Evolutionary conservation across 345 rosid genomes (phyloP), one percentile per base, ranked within the genome.

Genomic region (Salix dunnii): DNA sequence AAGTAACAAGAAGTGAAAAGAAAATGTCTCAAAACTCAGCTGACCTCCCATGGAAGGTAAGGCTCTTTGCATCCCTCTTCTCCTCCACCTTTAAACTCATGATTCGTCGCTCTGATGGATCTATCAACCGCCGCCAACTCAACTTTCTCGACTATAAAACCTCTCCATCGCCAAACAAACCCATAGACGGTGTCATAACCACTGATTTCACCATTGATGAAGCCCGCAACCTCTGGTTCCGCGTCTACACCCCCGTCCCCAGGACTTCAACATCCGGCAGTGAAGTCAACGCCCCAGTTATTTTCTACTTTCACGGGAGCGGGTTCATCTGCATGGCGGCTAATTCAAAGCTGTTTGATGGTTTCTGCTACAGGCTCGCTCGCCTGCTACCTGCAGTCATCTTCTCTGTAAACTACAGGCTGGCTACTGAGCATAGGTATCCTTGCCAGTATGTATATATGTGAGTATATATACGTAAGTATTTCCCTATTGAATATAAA

Each of bases 301-400:
- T 86, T 33, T 63, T 86, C 28, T 86, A 73, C 55, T 86, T 81
- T 78, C 86, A 86, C 3, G 88, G 88, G 1, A 80, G 88, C 7
- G 84, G 88, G 42, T 85, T 85, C 71, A 30, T 69, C 5, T 82
- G 65, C 48, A 7, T 80, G 43, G 64, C 84, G 0, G 79, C 84
- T 20, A 63, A 42, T 36, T 80, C 82, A 1, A 78, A 61, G 5
- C 43, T 68, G 16, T 82, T 72, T 38, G 84, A 82, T 25, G 73
- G 76, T 6, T 49, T 70, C 12, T 78, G 86, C 66, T 73, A 76
- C 28, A 70, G 77, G 7, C 69, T 85, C 16, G 77, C 81, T 9
- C 17, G 46, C 25, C 67, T 68, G 35, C 79, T 85, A 53, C 42
- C 49, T n/a, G 81, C 78, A 0, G 73, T 74, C 2, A 61, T 86